Conservation (phyloP, 805 yeast genomes). For the Lachancea mirantina region DNA sequence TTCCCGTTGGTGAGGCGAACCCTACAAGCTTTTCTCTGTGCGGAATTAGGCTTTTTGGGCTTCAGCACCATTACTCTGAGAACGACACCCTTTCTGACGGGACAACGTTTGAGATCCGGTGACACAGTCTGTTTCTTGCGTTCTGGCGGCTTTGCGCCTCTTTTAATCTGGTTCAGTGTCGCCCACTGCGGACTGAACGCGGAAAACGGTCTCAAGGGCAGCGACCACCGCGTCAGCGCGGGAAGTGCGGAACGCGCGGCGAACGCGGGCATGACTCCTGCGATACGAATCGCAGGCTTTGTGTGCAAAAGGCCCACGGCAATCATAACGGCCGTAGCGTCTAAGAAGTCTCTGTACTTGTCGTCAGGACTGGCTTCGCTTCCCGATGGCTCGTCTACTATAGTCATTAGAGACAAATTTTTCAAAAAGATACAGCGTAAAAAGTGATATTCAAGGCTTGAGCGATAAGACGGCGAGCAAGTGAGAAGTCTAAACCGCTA, state of each 20-base stretch:
- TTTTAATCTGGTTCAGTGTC: slow-evolving; percentile 69
- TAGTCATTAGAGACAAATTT: too few species aligned
- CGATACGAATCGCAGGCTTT: background rate
- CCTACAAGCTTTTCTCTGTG: slow-evolving; percentile 94
- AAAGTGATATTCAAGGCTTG: too few species aligned
- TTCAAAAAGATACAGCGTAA: too few species aligned
- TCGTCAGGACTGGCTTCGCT: too few species aligned
- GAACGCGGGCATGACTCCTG: background rate
- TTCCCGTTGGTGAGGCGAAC: slow-evolving; percentile 88
- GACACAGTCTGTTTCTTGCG: slow-evolving; percentile 47
- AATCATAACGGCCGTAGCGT: too few species aligned
- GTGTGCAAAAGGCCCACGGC: too few species aligned
- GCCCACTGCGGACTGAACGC: slow-evolving; percentile 35
- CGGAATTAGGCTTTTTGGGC: slow-evolving; percentile 98
- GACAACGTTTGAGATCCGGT: slow-evolving; percentile 78
- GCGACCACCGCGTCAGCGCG: background rate
- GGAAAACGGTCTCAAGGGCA: slow-evolving; percentile 12
- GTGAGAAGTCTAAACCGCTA: too few species aligned
- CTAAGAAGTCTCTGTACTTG: too few species aligned
- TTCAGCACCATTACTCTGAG: slow-evolving; percentile 88
- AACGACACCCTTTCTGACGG: slow-evolving; percentile 90
- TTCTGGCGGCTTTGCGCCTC: slow-evolving; percentile 50
- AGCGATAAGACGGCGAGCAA: too few species aligned
- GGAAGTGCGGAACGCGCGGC: slow-evolving; percentile 1
- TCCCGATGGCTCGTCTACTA: too few species aligned